phyloP scores from a whole-genome alignment of 2,329 filamentous ascomycete species.

The Hypocrella siamensis region DNA sequence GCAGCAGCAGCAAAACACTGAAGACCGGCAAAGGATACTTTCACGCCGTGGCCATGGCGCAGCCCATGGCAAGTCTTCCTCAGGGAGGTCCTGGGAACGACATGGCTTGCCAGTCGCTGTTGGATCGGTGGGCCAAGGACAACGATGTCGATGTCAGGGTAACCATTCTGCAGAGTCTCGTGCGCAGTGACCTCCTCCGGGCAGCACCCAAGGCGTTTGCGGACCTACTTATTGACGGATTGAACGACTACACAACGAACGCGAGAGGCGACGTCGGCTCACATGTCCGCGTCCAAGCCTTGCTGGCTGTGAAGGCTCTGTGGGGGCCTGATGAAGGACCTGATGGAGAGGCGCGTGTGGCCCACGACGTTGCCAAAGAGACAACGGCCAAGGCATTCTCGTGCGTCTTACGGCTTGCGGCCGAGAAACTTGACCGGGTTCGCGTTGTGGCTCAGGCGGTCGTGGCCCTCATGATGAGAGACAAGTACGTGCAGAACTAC shows the following conservation, averaged over 20 bases:
- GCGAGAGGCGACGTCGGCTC: slow-evolving; percentile 84
- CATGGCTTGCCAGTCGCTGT: slow-evolving; percentile 27
- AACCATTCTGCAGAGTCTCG: slow-evolving; percentile 38
- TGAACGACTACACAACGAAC: slow-evolving; percentile 86
- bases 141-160: slow-evolving; percentile 34
- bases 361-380: slow-evolving; percentile 10
- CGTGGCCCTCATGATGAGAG: slow-evolving; percentile 26
- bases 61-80: slow-evolving; percentile 28
- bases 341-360: slow-evolving; percentile 9
- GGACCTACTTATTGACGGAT: slow-evolving; percentile 33
- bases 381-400: slow-evolving; percentile 27
- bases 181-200: slow-evolving; percentile 27
- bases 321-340: slow-evolving; percentile 23
- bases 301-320: slow-evolving; percentile 57
- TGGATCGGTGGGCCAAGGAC: slow-evolving; percentile 36
- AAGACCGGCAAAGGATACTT: slow-evolving; percentile 34
- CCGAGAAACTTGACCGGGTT: slow-evolving; percentile 84
- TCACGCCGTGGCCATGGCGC: slow-evolving; percentile 34
- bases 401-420: slow-evolving; percentile 49
- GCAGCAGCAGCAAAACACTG: slow-evolving; percentile 15
- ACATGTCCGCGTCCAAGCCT: slow-evolving; percentile 64
- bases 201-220: slow-evolving; percentile 25
- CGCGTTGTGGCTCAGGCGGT: slow-evolving; percentile 48
- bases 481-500: slow-evolving; percentile 24
- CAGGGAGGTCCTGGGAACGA: background rate